A percentile compares a stretch with the other conserved stretches of the same genome.
phyloP scores from a whole-genome alignment of 2,329 filamentous ascomycete species.

The Cladophialophora immunda region DNA sequence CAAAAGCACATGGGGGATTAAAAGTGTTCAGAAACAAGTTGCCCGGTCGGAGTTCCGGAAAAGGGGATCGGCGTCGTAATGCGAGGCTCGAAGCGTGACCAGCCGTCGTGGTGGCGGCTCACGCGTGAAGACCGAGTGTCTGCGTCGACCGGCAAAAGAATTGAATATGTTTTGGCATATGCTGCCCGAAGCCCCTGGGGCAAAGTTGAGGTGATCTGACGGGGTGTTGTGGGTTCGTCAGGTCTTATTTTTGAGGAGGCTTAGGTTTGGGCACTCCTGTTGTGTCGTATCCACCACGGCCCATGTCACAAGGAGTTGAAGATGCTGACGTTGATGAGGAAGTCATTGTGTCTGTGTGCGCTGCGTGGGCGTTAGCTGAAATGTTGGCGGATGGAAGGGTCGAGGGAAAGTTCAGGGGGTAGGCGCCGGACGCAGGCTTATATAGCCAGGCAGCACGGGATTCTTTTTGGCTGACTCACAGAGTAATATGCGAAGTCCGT shows the following conservation, averaged over 20 bases:
- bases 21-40: slow-evolving; percentile 27
- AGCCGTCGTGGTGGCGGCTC: neutral
- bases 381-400: slow-evolving; percentile 8
- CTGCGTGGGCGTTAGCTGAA: slow-evolving; percentile 30
- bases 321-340: slow-evolving; percentile 34
- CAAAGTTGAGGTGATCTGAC: slow-evolving; percentile 3
- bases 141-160: slow-evolving; percentile 27
- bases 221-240: neutral
- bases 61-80: slow-evolving; percentile 1
- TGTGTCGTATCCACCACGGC: slow-evolving; percentile 61
- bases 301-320: slow-evolving; percentile 53
- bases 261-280: slow-evolving; percentile 61
- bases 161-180: slow-evolving; percentile 15
- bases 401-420: slow-evolving; percentile 10
- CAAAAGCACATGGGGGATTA: slow-evolving; percentile 37
- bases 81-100: slow-evolving; percentile 1
- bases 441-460: slow-evolving; percentile 29
- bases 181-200: neutral
- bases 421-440: slow-evolving; percentile 20
- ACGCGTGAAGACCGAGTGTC: slow-evolving; percentile 11
- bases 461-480: slow-evolving; percentile 31
- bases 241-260: slow-evolving; percentile 46
- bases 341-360: slow-evolving; percentile 38
- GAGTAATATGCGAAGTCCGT: slow-evolving; percentile 24
- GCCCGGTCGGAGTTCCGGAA: slow-evolving; percentile 20